These are phyloP conservation scores for Neofusicoccum sp. DNA, from an alignment of 2,329 filamentous ascomycete genomes.

Conservation along the genomic window DNA sequence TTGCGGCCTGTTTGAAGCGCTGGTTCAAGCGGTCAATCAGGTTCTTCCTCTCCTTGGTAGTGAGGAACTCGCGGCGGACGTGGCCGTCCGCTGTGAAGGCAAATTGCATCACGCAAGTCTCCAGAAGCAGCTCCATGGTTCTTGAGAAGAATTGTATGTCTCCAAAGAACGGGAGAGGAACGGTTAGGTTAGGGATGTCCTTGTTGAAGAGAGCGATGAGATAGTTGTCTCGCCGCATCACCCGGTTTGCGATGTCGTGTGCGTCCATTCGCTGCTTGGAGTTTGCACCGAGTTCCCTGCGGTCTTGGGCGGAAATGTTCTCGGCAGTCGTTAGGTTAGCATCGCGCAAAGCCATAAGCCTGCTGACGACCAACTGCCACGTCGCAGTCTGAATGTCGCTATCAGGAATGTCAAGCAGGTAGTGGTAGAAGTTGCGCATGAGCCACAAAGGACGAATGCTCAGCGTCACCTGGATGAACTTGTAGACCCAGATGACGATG, in stretches of 20 bases:
- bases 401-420: slow-evolving; percentile 79
- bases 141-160: slow-evolving; percentile 81
- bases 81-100: slow-evolving; percentile 85
- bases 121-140: slow-evolving; percentile 87
- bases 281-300: slow-evolving; percentile 70
- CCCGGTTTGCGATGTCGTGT: slow-evolving; percentile 91
- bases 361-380: slow-evolving; percentile 86
- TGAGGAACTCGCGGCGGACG: slow-evolving; percentile 80
- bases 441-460: slow-evolving; percentile 42
- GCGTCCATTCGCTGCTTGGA: slow-evolving; percentile 94
- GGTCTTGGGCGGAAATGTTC: slow-evolving; percentile 57
- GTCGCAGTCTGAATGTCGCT: slow-evolving; percentile 91
- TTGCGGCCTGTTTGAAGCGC: slow-evolving; percentile 77
- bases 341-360: slow-evolving; percentile 80
- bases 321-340: slow-evolving; percentile 80
- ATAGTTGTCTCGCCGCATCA: slow-evolving; percentile 97
- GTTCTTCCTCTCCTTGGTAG: slow-evolving; percentile 73
- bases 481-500: slow-evolving; percentile 76
- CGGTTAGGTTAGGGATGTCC: slow-evolving; percentile 81
- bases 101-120: slow-evolving; percentile 87
- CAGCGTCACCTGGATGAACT: slow-evolving; percentile 47
- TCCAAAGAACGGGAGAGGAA: slow-evolving; percentile 79
- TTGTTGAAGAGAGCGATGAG: slow-evolving; percentile 97
- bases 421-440: slow-evolving; percentile 81
- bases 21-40: slow-evolving; percentile 75